phyloP scores from a whole-genome alignment of 441 rosid genomes.

The Eruca vesicaria region DNA sequence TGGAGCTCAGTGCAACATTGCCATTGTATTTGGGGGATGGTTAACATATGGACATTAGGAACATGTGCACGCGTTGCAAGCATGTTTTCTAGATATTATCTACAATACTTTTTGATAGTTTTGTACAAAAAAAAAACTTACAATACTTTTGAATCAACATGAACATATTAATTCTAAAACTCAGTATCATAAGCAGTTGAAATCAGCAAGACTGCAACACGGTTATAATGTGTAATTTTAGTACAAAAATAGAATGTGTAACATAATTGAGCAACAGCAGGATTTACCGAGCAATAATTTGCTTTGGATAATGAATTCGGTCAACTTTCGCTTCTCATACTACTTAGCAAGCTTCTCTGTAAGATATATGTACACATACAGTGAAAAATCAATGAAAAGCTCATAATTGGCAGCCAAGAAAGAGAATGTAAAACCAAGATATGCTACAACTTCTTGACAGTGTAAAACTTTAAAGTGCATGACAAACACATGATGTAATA shows the following conservation, averaged over 20 bases:
- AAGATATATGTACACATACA: conserved; percentile 40
- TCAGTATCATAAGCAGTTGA: not conserved
- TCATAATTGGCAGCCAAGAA: too few species aligned
- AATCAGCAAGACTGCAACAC: not conserved
- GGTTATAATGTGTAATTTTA: not conserved
- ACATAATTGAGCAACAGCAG: not conserved
- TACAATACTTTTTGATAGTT: too few species aligned
- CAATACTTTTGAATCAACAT: not conserved
- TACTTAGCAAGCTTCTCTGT: conserved; percentile 53
- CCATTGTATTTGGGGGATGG: not conserved
- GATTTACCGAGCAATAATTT: conserved; percentile 43
- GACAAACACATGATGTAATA: not conserved
- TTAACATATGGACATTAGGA: not conserved
- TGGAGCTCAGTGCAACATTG: not conserved
- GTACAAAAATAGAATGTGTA: not conserved
- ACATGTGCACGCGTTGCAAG: not conserved
- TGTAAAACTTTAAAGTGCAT: not conserved
- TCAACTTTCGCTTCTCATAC: conserved; percentile 38
- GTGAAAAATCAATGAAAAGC: too few species aligned
- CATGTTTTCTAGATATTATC: not conserved
- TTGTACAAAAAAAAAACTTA: too few species aligned
- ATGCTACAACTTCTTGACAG: too few species aligned
- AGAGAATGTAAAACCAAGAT: too few species aligned
- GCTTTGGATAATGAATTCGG: conserved; percentile 54
- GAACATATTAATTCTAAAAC: not conserved